Percentiles rank a stretch among this genome's conserved stretches.
Evolutionary conservation across 2,329 filamentous ascomycete species (phyloP).

Genomic region (Dissoconium aciculare): DNA sequence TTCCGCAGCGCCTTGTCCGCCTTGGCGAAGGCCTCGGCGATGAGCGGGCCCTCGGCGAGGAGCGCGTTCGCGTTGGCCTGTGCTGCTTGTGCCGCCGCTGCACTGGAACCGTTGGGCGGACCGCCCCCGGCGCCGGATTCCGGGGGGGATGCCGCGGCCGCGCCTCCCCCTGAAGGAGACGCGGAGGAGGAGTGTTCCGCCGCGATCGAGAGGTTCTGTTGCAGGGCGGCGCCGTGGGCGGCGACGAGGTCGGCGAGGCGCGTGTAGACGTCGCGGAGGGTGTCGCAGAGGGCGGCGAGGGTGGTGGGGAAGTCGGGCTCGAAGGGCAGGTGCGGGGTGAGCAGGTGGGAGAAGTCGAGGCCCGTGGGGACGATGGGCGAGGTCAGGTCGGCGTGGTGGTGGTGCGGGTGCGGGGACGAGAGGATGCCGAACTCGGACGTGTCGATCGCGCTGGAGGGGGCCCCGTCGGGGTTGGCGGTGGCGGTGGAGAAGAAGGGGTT

Average conservation of each 20-base stretch:
- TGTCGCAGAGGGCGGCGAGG: constrained; percentile 88
- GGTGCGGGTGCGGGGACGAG: no score
- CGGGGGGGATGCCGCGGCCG: no score
- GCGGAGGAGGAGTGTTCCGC: no score
- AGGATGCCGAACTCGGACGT: constrained; percentile 11
- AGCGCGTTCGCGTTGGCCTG: no score
- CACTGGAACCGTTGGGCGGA: no score
- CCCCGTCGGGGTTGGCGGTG: constrained; percentile 2
- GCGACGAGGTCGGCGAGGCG: constrained; percentile 58
- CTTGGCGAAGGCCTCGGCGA: constrained; percentile 81
- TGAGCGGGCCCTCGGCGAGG: no score
- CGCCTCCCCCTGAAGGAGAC: no score
- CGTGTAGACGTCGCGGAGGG: constrained; percentile 82
- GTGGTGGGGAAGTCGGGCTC: constrained; percentile 96
- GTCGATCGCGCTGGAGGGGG: constrained; percentile 3
- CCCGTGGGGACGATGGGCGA: constrained; percentile 46
- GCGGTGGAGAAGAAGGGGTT: constrained; percentile 1
- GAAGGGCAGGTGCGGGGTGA: constrained; percentile 87
- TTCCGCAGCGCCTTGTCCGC: constrained; percentile 76
- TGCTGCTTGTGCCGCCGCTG: constrained; percentile 16
- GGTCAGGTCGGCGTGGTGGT: constrained; percentile 12
- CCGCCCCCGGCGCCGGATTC: constrained; percentile 56
- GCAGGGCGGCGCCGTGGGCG: no score
- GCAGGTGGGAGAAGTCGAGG: constrained; percentile 71
- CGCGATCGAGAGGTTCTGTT: no score